Evolutionary conservation across 2,329 filamentous ascomycete species (phyloP), one percentile per base, ranked within the genome.

Genomic region (Cladophialophora immunda): DNA sequence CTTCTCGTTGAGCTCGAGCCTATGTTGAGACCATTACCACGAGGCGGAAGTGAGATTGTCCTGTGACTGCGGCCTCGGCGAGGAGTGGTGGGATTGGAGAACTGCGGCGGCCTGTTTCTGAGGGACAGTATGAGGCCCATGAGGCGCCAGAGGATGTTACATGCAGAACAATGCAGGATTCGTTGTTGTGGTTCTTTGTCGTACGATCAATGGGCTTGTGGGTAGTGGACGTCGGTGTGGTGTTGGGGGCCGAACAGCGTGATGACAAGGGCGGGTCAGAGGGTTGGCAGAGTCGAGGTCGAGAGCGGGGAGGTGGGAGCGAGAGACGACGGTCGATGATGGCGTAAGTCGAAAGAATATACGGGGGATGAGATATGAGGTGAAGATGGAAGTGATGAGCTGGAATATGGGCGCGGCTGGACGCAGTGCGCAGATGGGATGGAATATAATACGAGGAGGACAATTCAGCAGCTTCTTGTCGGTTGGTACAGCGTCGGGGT

Each of bases 1-100:
- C 75, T 80, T 85, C 64, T 71, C 58, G 62, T 58, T 50, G 62
- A 66, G 66, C 60, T 65, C 45, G 57, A 55, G 47, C 64, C 60
- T 64, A 68, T 58, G 59, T 52, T 64, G 63, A 41, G 65, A 69
- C 62, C 66, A 69, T 59, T 61, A 61, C 58, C 68, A 70, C 67
- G 30, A 67, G 68, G 65, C 47, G 62, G 56, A 27, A 59, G 47
- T 58, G 60, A 58, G 54, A 27, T n/a, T 38, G 45, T 67, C 58
- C 50, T 56, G 58, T 68, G 63, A 47, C 47, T 32, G 59, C 56
- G 63, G 60, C 57, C 56, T 68, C 29, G 41, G 34, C 62, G 41
- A 32, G 57, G 45, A 67, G 58, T 62, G 34, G 45, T 50, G 11
- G 58, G 36, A 47, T 13, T 53, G 9, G 47, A 30, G 52, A 65